These are phyloP conservation scores for Aquilaria yunnanensis DNA, from an alignment of 345 rosid genomes.

Conservation along the genomic window DNA sequence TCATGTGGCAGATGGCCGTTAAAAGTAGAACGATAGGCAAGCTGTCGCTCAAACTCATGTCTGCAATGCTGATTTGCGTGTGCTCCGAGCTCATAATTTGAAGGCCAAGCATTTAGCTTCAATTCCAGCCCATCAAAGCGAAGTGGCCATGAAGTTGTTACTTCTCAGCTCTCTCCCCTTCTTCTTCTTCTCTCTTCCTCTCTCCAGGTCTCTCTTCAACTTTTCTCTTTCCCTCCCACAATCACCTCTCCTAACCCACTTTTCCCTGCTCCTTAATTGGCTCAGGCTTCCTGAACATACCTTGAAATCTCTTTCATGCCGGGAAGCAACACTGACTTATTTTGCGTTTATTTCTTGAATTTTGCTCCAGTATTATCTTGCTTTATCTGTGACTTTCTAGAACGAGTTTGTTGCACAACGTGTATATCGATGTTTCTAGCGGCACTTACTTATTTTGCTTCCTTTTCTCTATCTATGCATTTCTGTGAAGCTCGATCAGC, in stretches of 20 bases:
- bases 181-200: conserved; percentile 20
- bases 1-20: no score
- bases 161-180: conserved; percentile 17
- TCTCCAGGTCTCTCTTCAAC: conserved; percentile 26
- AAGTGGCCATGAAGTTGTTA: conserved; percentile 19
- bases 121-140: not conserved
- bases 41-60: not conserved
- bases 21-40: not conserved
- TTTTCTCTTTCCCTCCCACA: not conserved
- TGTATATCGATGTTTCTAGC: no score
- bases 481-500: not conserved
- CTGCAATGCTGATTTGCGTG: not conserved
- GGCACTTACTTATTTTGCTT: not conserved
- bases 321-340: not conserved
- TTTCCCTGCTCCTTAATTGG: not conserved
- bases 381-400: no score
- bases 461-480: not conserved
- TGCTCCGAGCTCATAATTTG: not conserved
- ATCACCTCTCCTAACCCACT: not conserved
- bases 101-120: not conserved
- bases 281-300: not conserved
- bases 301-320: not conserved
- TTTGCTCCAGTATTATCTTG: not conserved
- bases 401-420: no score
- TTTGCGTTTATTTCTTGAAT: not conserved